Evolutionary conservation across 495 filamentous ascomycete species (phyloP).

Genomic region (Aspergillus leporis): DNA sequence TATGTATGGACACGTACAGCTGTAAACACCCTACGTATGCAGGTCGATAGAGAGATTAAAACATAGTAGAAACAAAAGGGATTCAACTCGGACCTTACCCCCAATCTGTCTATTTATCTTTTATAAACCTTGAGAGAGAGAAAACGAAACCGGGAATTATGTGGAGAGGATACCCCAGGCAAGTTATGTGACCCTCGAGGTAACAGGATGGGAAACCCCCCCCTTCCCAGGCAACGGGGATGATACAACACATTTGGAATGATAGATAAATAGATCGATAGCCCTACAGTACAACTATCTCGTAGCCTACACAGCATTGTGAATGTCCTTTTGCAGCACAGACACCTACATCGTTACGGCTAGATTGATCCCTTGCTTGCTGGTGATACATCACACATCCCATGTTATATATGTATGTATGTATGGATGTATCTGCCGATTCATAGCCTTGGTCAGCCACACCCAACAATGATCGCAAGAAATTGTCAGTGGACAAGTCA

Average conservation of each 20-base stretch:
- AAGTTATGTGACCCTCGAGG: background rate
- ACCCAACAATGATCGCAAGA: background rate
- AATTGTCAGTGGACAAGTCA: background rate
- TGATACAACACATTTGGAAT: background rate
- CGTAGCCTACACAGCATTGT: background rate
- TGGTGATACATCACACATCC: constrained; percentile 11
- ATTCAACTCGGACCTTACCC: background rate
- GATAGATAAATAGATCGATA: background rate
- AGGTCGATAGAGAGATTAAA: background rate
- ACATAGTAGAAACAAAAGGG: background rate
- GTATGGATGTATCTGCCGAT: background rate
- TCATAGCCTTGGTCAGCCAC: background rate
- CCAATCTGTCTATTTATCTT: background rate
- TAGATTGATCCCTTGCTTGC: constrained; percentile 10
- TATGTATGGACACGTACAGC: background rate
- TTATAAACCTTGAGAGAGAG: background rate
- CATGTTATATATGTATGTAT: background rate
- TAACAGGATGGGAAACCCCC: background rate
- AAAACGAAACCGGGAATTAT: background rate
- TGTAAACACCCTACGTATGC: background rate
- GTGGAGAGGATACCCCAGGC: background rate
- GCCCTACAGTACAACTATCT: background rate
- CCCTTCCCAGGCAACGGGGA: background rate
- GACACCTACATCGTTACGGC: background rate
- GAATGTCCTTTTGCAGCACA: background rate